Percentiles rank a stretch among this genome's conserved stretches.
Evolutionary conservation across 768 basidiomycete genomes (phyloP).

Genomic region (Rhodotorula paludigena): DNA sequence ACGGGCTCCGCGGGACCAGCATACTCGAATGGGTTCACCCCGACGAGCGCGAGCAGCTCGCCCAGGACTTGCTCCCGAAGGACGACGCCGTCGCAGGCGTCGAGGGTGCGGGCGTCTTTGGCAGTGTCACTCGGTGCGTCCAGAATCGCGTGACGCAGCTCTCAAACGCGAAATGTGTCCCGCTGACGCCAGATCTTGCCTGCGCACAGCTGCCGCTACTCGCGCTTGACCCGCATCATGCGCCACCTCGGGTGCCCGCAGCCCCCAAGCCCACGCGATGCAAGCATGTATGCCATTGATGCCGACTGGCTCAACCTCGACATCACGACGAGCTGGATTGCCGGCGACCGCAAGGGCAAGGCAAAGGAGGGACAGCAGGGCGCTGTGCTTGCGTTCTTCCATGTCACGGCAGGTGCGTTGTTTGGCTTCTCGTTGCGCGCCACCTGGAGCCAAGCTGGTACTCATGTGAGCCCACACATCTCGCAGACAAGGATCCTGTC

Average conservation of each 20-base stretch:
- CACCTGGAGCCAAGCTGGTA: too few species aligned
- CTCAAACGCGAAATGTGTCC: too few species aligned
- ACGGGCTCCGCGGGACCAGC: slow-evolving; percentile 25
- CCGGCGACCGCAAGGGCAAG: slow-evolving; percentile 11
- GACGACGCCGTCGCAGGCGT: slow-evolving; percentile 31
- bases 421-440: too few species aligned
- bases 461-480: too few species aligned
- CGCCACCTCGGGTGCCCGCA: slow-evolving; percentile 23
- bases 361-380: slow-evolving; percentile 5
- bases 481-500: slow-evolving; percentile 28
- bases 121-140: slow-evolving; percentile 42
- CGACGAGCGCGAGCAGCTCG: slow-evolving; percentile 31
- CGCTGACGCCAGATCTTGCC: not conserved
- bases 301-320: slow-evolving; percentile 24
- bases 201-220: slow-evolving; percentile 35
- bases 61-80: slow-evolving; percentile 27
- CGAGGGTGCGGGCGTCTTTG: slow-evolving; percentile 37
- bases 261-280: slow-evolving; percentile 14
- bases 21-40: slow-evolving; percentile 43
- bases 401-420: slow-evolving; percentile 29
- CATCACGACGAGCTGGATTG: slow-evolving; percentile 38
- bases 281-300: slow-evolving; percentile 19
- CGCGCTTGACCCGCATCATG: slow-evolving; percentile 28
- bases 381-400: slow-evolving; percentile 42
- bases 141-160: too few species aligned